A percentile compares a stretch with the other conserved stretches of the same genome.
These are phyloP conservation scores for Boletus fagicola DNA, from an alignment of 768 basidiomycete species.

Conservation along the genomic window DNA sequence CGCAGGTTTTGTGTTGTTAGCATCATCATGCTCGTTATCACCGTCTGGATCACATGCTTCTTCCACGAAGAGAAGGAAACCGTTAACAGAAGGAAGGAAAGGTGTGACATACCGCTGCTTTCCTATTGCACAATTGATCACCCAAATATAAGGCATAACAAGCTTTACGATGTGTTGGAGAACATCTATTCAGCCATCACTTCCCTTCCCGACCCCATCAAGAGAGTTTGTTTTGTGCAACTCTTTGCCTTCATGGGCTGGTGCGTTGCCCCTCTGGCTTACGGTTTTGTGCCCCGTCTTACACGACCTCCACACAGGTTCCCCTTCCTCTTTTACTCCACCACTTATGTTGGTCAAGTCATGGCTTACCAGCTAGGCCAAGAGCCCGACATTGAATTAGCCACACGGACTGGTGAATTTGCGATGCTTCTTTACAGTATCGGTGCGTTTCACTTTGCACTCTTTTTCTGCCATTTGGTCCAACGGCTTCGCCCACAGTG, in stretches of 20 bases:
- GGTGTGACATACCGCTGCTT: constrained; percentile 29
- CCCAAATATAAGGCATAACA: constrained; percentile 38
- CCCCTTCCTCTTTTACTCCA: constrained; percentile 92
- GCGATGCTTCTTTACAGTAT: constrained; percentile 91
- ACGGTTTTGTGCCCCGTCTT: constrained; percentile 5
- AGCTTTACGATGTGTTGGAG: constrained; percentile 66
- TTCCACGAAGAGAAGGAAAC: constrained; percentile 80
- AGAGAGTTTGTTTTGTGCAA: constrained; percentile 89
- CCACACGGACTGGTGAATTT: constrained; percentile 81
- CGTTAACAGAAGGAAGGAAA: constrained; percentile 43
- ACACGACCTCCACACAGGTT: constrained; percentile 53
- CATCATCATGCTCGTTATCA: constrained; percentile 71
- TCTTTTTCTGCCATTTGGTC: neutral
- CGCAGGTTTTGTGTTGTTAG: constrained; percentile 92
- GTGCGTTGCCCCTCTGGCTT: constrained; percentile 39
- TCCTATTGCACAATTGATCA: constrained; percentile 2
- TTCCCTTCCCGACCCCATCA: constrained; percentile 79
- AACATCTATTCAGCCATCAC: constrained; percentile 75
- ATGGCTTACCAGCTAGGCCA: constrained; percentile 76
- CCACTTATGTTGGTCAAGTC: constrained; percentile 91
- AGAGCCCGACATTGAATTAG: constrained; percentile 81
- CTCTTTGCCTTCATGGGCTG: constrained; percentile 97
- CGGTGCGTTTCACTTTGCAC: constrained; percentile 43
- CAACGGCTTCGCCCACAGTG: constrained; percentile 44
- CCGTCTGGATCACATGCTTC: constrained; percentile 87